Conservation (phyloP, 257 asterid species). For the Solanum sejunctum region DNA sequence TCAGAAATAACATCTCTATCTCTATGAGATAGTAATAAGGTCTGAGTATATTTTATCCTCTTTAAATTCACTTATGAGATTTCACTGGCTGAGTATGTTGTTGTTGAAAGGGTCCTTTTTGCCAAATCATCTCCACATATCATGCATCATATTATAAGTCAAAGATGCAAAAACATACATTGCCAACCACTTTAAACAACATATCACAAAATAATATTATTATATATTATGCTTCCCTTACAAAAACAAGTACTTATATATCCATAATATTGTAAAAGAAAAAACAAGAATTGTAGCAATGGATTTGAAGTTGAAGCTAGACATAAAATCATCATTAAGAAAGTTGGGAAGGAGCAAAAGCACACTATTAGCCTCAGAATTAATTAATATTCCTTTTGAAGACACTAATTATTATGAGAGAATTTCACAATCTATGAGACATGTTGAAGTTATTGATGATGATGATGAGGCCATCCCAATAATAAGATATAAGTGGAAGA, state of each 20-base stretch:
- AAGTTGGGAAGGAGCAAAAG: slow-evolving; percentile 11
- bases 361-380: slow-evolving; percentile 6
- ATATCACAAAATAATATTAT: not conserved
- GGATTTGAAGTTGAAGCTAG: slow-evolving; percentile 6
- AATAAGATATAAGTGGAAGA: not conserved
- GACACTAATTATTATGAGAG: slow-evolving; percentile 4
- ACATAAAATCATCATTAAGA: not conserved
- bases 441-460: not conserved
- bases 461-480: not conserved
- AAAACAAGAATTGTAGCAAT: not conserved
- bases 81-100: too few relatives aligned
- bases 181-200: not conserved
- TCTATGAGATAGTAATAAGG: too few relatives aligned
- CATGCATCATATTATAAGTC: not conserved
- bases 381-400: not conserved
- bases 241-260: not conserved
- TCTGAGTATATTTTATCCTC: too few relatives aligned
- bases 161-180: not conserved
- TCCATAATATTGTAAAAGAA: not conserved
- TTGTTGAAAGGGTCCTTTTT: not conserved
- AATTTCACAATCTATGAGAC: slow-evolving; percentile 17
- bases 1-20: too few relatives aligned
- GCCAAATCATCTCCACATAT: not conserved
- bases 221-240: not conserved
- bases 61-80: too few relatives aligned